Base-by-base conservation (phyloP, 1,284 basidiomycete genomes). In the Ceratobasidium sp. region DNA sequence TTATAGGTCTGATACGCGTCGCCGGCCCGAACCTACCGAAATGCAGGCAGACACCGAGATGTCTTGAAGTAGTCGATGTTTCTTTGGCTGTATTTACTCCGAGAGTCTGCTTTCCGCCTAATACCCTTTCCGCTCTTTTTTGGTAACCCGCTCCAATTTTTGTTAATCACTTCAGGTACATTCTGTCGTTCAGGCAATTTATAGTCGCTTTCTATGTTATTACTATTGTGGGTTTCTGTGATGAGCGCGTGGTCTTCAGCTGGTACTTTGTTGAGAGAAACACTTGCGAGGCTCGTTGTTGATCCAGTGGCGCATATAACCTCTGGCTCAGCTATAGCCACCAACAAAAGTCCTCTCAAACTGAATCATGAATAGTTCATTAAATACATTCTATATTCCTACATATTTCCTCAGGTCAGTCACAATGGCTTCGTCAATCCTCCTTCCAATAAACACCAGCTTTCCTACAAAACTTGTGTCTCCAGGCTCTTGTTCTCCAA, bases 361-460 rank as follows among this genome's bases (percentile, higher is more conserved):
- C 4, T 5, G 2, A 10, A 18, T 18, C 6, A 6, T 50, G 8
- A 50, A 26, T 50, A 28, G 18, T 16, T 16, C 48, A 23, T 50
- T 28, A 14, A 14, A 50, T 34, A 18, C n/a, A 28, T 6, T 57
- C 16, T 61, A 58, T 14, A 69, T 14, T 12, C 52, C 65, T 45
- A 69, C 39, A 21, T 69, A 58, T 14, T 55, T 16, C 26, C 58
- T 45, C 39, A 69, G 23, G 23, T 58, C 41, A 5, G n/a, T 23
- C 28, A 45, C 41, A 26, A 41, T 34, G 21, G 30, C 26, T 62
- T 78, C 77, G n/a, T 76, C 78, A 12, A 97, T 79, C 0, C 92
- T 91, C 76, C 90, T 90, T 9, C 95, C 95, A 71, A 97, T 97
- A 72, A 97, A 85, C 1, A 96, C 92, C 32, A 97, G 77, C 81